Evolutionary conservation across 768 basidiomycete species (phyloP).

Genomic region (Leccinum uliginosum): DNA sequence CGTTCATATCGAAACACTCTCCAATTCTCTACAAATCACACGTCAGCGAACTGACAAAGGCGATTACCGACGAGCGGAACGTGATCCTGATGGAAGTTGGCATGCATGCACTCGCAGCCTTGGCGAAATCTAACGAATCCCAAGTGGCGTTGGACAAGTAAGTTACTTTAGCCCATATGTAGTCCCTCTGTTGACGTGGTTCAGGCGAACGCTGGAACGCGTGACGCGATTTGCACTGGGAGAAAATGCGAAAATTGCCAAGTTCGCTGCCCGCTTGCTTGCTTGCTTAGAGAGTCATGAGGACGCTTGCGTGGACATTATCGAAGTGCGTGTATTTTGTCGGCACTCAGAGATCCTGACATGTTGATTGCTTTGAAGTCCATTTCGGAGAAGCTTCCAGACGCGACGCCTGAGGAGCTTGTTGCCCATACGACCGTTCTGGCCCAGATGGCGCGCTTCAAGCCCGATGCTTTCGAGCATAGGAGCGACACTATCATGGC

Average conservation of each 20-base stretch:
- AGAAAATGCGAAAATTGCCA: slow-evolving; percentile 64
- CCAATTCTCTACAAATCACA: slow-evolving; percentile 73
- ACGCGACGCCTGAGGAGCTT: slow-evolving; percentile 45
- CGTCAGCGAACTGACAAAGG: slow-evolving; percentile 69
- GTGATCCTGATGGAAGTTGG: slow-evolving; percentile 54
- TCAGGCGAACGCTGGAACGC: slow-evolving; percentile 64
- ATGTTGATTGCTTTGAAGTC: slow-evolving; percentile 37
- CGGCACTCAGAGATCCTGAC: background rate
- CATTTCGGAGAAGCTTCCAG: slow-evolving; percentile 50
- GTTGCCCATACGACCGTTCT: slow-evolving; percentile 70
- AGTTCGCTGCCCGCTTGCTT: slow-evolving; percentile 79
- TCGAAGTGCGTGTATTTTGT: slow-evolving; percentile 53
- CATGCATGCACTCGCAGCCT: slow-evolving; percentile 72
- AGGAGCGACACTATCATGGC: slow-evolving; percentile 71
- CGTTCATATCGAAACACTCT: slow-evolving; percentile 67
- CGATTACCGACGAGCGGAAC: slow-evolving; percentile 63
- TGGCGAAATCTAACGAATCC: slow-evolving; percentile 55
- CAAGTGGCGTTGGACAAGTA: slow-evolving; percentile 64
- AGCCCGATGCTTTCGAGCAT: slow-evolving; percentile 71
- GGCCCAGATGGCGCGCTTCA: slow-evolving; percentile 64
- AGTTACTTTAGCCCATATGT: slow-evolving; percentile 23
- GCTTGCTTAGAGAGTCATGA: slow-evolving; percentile 53
- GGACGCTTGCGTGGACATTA: slow-evolving; percentile 46
- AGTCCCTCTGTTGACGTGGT: background rate
- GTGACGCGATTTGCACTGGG: slow-evolving; percentile 56